Evolutionary conservation across 805 yeast genomes (phyloP), one percentile per base, ranked within the genome.

Genomic region (Myxozyma neotropica): DNA sequence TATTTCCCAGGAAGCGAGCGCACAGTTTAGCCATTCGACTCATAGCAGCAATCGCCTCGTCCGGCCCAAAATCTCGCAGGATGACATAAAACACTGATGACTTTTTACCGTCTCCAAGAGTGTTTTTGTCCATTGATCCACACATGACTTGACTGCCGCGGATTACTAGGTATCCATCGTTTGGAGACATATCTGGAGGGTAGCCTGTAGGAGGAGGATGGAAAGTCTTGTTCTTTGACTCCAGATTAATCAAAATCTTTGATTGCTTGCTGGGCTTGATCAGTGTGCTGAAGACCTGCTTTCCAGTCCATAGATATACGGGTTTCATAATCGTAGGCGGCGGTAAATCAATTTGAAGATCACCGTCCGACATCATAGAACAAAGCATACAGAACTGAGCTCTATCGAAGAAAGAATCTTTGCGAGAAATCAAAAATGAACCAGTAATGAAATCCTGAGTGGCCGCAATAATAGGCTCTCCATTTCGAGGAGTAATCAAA

Each of bases 391-490:
- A 84, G 57, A 94, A 83, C 7, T 89, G 79, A 1, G 93, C 94
- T 65, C 96, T 81, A 74, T 92, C 96, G 71, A 83, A 93, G 73
- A 94, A 94, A 1, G 96, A 82, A 73, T 95, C 98, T 74, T 94
- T 95, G 69, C 88, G 90, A 0, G 97, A 88, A 43, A 94, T 89
- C 70, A 94, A 79, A 73, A 86, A 94, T 0, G 97, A 90, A 19
- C 98, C 99, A 4, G 98, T 92, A 69, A 94, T 94, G 79, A 94
- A 94, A 83, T 94, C 99, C 79, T 94, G 99, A 0, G 99, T 94
- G 7, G 99, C 99, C 0, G 99, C 99, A 80, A 94, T 94, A 68
- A 94, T 94, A 0, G 99, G 99, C 71, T 95, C 99, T 69, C 99
- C 99, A 33, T 96, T 89, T 71, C 92, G 89, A 8, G 99, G 99